Evolutionary conservation across 2,329 filamentous ascomycete genomes (phyloP).

Genomic region (Herpotrichia juniperi): DNA sequence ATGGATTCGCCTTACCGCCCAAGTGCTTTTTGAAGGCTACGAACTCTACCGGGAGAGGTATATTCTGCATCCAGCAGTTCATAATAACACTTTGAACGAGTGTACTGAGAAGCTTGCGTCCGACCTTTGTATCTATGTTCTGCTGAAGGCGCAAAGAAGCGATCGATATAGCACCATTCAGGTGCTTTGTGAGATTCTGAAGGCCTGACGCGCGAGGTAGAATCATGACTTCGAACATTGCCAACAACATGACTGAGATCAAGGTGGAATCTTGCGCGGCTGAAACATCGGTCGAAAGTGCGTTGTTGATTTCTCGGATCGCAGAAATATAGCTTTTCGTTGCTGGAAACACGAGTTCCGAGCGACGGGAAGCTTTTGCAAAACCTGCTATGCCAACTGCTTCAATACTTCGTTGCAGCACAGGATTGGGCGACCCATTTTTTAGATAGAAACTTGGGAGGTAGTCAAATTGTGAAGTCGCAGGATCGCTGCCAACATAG

Average conservation of each 20-base stretch:
- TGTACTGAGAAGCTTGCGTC: constrained; percentile 18
- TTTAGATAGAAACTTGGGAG: constrained; percentile 27
- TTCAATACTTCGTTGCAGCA: constrained; percentile 24
- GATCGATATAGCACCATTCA: constrained; percentile 34
- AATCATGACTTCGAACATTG: constrained; percentile 35
- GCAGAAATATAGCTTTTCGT: constrained; percentile 27
- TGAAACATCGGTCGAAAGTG: constrained; percentile 17
- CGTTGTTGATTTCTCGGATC: constrained; percentile 27
- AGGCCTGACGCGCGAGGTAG: constrained; percentile 20
- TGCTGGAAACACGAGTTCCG: constrained; percentile 22
- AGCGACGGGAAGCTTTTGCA: constrained; percentile 19
- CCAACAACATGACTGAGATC: constrained; percentile 29
- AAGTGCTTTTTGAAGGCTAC: constrained; percentile 17
- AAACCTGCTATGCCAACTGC: constrained; percentile 34
- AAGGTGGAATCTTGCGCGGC: constrained; percentile 27
- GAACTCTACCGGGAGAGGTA: constrained; percentile 23
- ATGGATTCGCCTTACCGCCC: constrained; percentile 11
- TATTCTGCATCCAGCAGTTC: constrained; percentile 33
- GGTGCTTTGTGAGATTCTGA: constrained; percentile 30
- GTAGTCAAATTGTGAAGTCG: constrained; percentile 29
- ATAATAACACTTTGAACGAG: constrained; percentile 29
- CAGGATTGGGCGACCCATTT: constrained; percentile 17
- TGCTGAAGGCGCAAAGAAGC: constrained; percentile 26
- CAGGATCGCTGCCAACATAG: constrained; percentile 28
- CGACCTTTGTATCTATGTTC: constrained; percentile 15